Evolutionary conservation across 2,329 filamentous ascomycete genomes (phyloP).

Genomic region (Conoideocrella luteorostrata): DNA sequence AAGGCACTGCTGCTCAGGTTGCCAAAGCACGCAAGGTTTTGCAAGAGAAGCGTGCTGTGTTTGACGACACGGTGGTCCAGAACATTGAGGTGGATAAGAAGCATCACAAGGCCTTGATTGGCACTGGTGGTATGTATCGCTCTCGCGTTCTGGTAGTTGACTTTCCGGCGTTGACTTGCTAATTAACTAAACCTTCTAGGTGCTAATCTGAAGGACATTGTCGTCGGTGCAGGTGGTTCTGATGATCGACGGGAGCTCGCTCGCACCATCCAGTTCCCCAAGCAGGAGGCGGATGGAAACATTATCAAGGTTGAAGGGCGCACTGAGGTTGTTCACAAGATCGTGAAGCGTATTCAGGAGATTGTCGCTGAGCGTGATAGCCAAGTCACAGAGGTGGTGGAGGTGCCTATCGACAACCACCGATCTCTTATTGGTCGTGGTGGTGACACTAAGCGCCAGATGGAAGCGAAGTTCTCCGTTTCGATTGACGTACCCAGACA

Average conservation of each 20-base stretch:
- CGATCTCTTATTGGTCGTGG: conserved; percentile 85
- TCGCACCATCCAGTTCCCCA: conserved; percentile 90
- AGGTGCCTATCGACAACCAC: conserved; percentile 87
- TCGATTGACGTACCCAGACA: conserved; percentile 88
- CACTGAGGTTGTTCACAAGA: conserved; percentile 78
- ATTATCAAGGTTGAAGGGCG: conserved; percentile 85
- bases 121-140: conserved; percentile 65
- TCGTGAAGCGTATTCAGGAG: conserved; percentile 71
- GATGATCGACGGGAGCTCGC: conserved; percentile 78
- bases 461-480: conserved; percentile 82
- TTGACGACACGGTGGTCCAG: conserved; percentile 82
- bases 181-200: conserved; percentile 41
- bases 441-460: conserved; percentile 75
- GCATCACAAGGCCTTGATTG: conserved; percentile 85
- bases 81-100: conserved; percentile 90
- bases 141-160: neutral
- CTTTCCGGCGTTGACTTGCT: neutral
- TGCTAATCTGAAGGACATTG: conserved; percentile 77
- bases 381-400: conserved; percentile 70
- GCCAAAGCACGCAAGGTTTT: conserved; percentile 86
- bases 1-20: conserved; percentile 87
- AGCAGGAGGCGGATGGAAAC: conserved; percentile 74
- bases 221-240: conserved; percentile 81
- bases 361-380: conserved; percentile 80
- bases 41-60: conserved; percentile 77